Evolutionary conservation across 257 asterid genomes (phyloP), one percentile per base, ranked within the genome.

Genomic region (Capsicum rhomboideum): DNA sequence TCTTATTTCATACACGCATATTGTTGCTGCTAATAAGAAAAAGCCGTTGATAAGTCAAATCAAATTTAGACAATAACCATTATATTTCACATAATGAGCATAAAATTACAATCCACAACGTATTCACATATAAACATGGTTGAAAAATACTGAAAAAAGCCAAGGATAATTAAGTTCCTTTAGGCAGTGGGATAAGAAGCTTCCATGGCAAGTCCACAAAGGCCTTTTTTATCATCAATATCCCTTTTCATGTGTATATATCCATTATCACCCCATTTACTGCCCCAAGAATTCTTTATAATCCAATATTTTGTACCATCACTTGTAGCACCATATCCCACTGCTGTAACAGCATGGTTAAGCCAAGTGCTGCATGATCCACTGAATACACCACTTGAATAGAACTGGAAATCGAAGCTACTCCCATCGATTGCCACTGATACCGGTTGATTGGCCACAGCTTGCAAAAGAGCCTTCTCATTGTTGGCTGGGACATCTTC

Each of bases 261-360:
- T 8, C 92, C 93, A 8, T 75, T 52, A 17, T 91, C 91, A 5
- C 93, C 92, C 92, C 91, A 90, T 2, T 34, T 67, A 2, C 59
- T 40, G 4, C 92, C 91, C 93, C 90, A 88, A 0, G 91, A 90
- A 29, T 90, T 90, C 84, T 87, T 88, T 1, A 88, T 82, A 4
- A 88, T 13, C 91, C 93, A 89, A 81, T 89, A 89, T 16, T 88
- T 85, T 6, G 85, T 67, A 4, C 90, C 91, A 75, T 85, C 90
- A 7, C 28, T 58, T 3, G 88, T 54, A 2, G 85, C 80, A 1
- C 91, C 93, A 44, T 86, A 89, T 10, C 93, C 92, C 11, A 86
- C 88, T 1, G 82, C 85, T 4, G 91, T 66, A 14, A 88, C 90
- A 2, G 86, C 93, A 12, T 91, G 93, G 86, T 89, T 88, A 11